phyloP scores from a whole-genome alignment of 2,329 filamentous ascomycete species.

The Cladosporium sp. region DNA sequence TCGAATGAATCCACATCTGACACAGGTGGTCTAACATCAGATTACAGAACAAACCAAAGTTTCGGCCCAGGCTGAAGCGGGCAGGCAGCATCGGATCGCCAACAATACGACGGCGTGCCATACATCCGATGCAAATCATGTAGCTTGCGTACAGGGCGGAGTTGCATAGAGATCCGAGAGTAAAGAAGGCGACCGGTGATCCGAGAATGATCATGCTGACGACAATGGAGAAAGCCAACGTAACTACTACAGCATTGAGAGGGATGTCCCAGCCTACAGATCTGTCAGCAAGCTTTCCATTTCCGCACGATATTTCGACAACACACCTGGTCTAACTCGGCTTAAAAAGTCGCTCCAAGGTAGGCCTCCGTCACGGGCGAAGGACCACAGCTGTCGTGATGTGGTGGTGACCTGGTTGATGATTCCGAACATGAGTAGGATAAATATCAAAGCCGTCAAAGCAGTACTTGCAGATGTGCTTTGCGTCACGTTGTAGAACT shows the following conservation, averaged over 20 bases:
- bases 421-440: slow-evolving; percentile 14
- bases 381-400: slow-evolving; percentile 13
- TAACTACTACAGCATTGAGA: slow-evolving; percentile 25
- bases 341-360: slow-evolving; percentile 11
- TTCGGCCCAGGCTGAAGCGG: slow-evolving; percentile 19
- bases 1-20: slow-evolving; percentile 17
- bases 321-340: slow-evolving; percentile 1
- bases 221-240: slow-evolving; percentile 24
- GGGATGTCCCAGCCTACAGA: slow-evolving; percentile 23
- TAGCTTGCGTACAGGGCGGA: slow-evolving; percentile 23
- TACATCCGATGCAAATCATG: slow-evolving; percentile 20
- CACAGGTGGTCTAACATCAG: slow-evolving; percentile 19
- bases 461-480: slow-evolving; percentile 13
- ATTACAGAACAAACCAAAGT: slow-evolving; percentile 27
- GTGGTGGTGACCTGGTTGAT: slow-evolving; percentile 17
- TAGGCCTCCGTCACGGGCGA: slow-evolving; percentile 16
- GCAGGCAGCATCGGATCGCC: slow-evolving; percentile 20
- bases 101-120: slow-evolving; percentile 17
- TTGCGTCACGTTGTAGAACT: slow-evolving; percentile 15
- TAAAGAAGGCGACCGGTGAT: slow-evolving; percentile 38
- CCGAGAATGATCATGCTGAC: slow-evolving; percentile 34
- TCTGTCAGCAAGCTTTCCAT: slow-evolving; percentile 3
- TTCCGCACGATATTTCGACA: background rate
- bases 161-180: slow-evolving; percentile 37
- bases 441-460: slow-evolving; percentile 10